phyloP scores from a whole-genome alignment of 768 basidiomycete genomes.

The Podaxis mareebaensis region DNA sequence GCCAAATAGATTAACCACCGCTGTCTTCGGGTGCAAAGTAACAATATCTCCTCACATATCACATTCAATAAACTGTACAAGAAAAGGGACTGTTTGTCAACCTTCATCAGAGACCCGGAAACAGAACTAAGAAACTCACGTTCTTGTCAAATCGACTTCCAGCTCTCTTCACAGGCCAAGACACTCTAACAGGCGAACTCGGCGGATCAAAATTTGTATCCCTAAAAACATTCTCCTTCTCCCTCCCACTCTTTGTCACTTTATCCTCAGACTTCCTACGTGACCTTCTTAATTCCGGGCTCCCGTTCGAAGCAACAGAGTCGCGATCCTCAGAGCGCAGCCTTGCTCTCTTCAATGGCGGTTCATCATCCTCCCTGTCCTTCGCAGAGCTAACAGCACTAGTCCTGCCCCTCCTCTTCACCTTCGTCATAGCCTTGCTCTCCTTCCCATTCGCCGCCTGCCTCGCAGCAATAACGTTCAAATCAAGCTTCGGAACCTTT shows the following conservation, averaged over 20 bases:
- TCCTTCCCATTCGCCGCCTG: slow-evolving; percentile 2
- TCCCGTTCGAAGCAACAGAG: slow-evolving; percentile 12
- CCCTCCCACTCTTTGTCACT: neutral
- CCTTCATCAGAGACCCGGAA: neutral
- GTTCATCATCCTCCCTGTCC: slow-evolving; percentile 19
- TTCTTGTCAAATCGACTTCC: slow-evolving; percentile 26
- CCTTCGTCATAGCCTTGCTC: slow-evolving; percentile 25
- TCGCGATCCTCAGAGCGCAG: slow-evolving; percentile 12
- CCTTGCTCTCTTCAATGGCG: slow-evolving; percentile 28
- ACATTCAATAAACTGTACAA: slow-evolving; percentile 29
- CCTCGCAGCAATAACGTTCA: slow-evolving; percentile 2
- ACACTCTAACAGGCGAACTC: slow-evolving; percentile 1
- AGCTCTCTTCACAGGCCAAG: slow-evolving; percentile 26
- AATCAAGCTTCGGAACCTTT: neutral
- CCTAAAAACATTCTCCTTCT: neutral
- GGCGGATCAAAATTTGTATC: neutral
- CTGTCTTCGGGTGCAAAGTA: neutral
- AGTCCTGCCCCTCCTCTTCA: slow-evolving; percentile 26
- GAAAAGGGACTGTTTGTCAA: too few species aligned
- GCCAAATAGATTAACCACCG: neutral
- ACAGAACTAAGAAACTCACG: slow-evolving; percentile 20
- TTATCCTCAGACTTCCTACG: neutral
- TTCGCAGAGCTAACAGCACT: slow-evolving; percentile 4
- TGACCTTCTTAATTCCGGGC: neutral
- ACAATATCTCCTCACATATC: slow-evolving; percentile 20